These are phyloP conservation scores for Suaeda aralocaspica DNA, from an alignment of 148 eudicot genomes.

Conservation along the genomic window DNA sequence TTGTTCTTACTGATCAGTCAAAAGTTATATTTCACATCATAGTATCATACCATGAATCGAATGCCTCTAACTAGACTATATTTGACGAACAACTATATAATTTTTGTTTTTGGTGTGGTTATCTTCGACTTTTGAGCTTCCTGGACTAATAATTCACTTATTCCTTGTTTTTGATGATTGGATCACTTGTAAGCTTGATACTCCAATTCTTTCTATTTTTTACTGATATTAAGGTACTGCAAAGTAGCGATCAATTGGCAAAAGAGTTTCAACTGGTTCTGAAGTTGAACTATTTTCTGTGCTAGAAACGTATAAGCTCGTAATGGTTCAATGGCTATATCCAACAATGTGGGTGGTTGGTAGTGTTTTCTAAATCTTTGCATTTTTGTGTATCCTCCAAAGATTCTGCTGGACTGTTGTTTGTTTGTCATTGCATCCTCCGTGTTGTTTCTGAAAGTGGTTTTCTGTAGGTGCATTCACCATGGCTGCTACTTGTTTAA, in stretches of 20 bases:
- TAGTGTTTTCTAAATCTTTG: background rate
- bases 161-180: background rate
- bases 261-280: background rate
- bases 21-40: background rate
- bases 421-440: conserved; percentile 6
- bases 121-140: background rate
- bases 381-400: background rate
- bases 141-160: background rate
- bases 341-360: background rate
- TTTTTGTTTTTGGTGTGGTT: no score
- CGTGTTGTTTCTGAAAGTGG: background rate
- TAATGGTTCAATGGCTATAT: background rate
- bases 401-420: background rate
- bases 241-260: background rate
- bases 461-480: background rate
- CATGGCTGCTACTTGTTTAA: conserved; percentile 6
- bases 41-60: background rate
- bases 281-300: background rate
- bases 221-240: background rate
- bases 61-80: background rate
- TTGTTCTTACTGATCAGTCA: background rate
- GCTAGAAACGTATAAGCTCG: background rate
- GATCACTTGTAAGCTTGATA: background rate
- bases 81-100: background rate
- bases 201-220: background rate